Evolutionary conservation across 768 basidiomycete genomes (phyloP).

Genomic region (Mycena epipterygia): DNA sequence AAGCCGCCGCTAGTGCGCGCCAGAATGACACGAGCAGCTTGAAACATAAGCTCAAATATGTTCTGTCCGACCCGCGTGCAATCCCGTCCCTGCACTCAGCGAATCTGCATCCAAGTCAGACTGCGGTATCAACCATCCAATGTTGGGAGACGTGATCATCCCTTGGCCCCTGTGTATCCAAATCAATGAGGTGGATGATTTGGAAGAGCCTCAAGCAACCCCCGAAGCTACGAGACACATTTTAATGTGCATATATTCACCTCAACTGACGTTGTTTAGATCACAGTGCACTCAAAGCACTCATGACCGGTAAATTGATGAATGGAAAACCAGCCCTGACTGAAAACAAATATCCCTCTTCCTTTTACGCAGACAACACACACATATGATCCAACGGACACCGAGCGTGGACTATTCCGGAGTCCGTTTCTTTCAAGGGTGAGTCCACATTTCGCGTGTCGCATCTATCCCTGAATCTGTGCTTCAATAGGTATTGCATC

Average conservation of each 20-base stretch:
- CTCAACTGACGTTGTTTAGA: neutral
- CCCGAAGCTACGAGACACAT: neutral
- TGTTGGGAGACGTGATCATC: neutral
- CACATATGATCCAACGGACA: neutral
- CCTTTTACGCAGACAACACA: slow-evolving; percentile 1
- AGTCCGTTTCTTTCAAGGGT: neutral
- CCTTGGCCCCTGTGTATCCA: neutral
- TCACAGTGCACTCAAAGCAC: neutral
- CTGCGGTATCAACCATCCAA: neutral
- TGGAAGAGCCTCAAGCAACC: neutral
- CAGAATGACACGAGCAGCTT: neutral
- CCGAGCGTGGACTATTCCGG: neutral
- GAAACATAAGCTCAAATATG: neutral
- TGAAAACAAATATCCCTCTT: neutral
- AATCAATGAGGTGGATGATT: neutral
- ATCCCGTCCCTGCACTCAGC: neutral
- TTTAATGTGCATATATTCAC: neutral
- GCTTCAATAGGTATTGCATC: neutral
- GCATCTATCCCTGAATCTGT: neutral
- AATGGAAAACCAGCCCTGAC: neutral
- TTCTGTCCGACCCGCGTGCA: neutral
- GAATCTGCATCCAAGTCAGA: neutral
- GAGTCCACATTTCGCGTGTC: neutral
- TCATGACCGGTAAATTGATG: neutral
- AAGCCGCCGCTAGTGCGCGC: neutral